phyloP scores from a whole-genome alignment of 169 alveolate species.

The Plasmodium reichenowi region DNA sequence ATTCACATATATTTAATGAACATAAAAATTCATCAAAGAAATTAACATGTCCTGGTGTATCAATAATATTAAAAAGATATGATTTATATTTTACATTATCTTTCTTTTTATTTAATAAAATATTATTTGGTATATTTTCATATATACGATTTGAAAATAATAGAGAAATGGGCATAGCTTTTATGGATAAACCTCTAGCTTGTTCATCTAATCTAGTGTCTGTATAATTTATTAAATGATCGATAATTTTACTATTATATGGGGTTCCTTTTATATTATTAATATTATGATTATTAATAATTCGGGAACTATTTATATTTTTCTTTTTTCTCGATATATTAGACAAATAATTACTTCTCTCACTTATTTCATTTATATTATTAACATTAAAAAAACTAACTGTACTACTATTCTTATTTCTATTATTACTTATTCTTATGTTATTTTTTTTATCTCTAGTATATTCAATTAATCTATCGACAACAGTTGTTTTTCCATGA shows the following conservation, averaged over 20 bases:
- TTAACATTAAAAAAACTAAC: constrained; percentile 37
- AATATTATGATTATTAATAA: too few relatives aligned
- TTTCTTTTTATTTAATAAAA: constrained; percentile 77
- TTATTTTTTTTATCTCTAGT: constrained; percentile 92
- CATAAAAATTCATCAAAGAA: constrained; percentile 97
- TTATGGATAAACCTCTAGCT: constrained; percentile 96
- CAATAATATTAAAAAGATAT: constrained; percentile 92
- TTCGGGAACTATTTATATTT: not conserved
- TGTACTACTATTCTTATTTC: constrained; percentile 47
- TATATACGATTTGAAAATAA: constrained; percentile 87
- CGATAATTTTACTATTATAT: constrained; percentile 65
- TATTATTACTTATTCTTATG: constrained; percentile 45
- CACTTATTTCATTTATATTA: constrained; percentile 20
- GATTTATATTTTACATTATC: constrained; percentile 79
- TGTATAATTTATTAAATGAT: constrained; percentile 88
- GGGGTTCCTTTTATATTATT: constrained; percentile 8
- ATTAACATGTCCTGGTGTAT: constrained; percentile 98
- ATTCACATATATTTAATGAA: constrained; percentile 96
- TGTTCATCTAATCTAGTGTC: constrained; percentile 98
- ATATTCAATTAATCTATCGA: constrained; percentile 96
- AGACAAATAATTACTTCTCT: too few relatives aligned
- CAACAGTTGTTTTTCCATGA: constrained; percentile 98
- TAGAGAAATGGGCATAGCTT: constrained; percentile 97
- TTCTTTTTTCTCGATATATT: constrained; percentile 22
- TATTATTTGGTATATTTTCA: constrained; percentile 78